A percentile compares a stretch with the other conserved stretches of the same genome.
Conservation (phyloP, 2,329 filamentous ascomycete species). For the Stylonectria norvegica region DNA sequence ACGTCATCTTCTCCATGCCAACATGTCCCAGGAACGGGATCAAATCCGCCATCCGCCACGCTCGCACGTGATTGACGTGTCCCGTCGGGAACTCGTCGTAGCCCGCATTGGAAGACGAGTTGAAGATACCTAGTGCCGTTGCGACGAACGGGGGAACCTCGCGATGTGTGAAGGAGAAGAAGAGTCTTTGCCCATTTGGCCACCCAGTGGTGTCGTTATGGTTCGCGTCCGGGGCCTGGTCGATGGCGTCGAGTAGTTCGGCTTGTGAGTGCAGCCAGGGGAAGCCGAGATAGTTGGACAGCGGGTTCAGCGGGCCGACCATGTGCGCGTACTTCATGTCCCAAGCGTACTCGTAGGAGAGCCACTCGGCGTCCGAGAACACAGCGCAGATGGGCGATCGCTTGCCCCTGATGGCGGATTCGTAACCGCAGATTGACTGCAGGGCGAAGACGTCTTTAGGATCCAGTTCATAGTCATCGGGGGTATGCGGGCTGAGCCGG, state of each 20-base stretch:
- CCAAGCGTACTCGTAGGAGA: constrained; percentile 25
- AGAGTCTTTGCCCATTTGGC: too few species aligned
- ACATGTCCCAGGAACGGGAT: constrained; percentile 23
- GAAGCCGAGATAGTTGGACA: constrained; percentile 20
- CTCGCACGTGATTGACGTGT: constrained; percentile 20
- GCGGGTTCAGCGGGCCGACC: constrained; percentile 21
- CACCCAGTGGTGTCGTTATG: too few species aligned
- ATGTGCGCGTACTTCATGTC: constrained; percentile 26
- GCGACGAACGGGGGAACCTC: constrained; percentile 23
- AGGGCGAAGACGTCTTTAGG: constrained; percentile 22
- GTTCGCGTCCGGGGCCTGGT: constrained; percentile 3
- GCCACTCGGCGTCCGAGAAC: constrained; percentile 21
- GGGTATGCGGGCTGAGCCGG: constrained; percentile 17
- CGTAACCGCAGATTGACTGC: constrained; percentile 23
- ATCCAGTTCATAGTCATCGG: constrained; percentile 15
- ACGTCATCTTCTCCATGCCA: constrained; percentile 27
- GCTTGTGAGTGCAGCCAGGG: constrained; percentile 20
- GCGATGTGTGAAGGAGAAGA: constrained; percentile 23
- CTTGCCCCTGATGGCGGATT: constrained; percentile 18
- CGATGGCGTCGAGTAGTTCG: constrained; percentile 12
- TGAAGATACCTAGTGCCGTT: constrained; percentile 21
- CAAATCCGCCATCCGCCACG: constrained; percentile 24
- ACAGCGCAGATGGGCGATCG: constrained; percentile 16
- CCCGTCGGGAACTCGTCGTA: constrained; percentile 20
- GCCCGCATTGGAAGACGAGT: constrained; percentile 18